phyloP scores from a whole-genome alignment of 2,329 filamentous ascomycete species.

The Samsoniella hepiali region DNA sequence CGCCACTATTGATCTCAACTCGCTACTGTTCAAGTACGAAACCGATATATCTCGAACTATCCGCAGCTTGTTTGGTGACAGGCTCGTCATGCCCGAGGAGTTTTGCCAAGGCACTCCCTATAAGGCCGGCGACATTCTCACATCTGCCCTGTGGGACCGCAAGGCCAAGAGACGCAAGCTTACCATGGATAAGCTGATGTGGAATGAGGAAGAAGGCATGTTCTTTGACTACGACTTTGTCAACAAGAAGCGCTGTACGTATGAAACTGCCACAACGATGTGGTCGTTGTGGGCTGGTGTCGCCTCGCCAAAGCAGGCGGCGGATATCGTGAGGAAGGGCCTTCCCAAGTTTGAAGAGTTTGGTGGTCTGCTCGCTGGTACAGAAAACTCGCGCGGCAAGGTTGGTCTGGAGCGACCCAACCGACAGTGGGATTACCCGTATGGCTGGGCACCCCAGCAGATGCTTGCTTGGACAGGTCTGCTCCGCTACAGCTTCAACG shows the following conservation, averaged over 20 bases:
- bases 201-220: conserved; percentile 90
- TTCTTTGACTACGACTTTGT: conserved; percentile 96
- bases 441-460: conserved; percentile 97
- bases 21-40: conserved; percentile 94
- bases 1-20: conserved; percentile 92
- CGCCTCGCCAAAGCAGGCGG: conserved; percentile 81
- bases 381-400: conserved; percentile 79
- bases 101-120: conserved; percentile 68
- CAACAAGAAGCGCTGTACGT: conserved; percentile 74
- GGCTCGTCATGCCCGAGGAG: conserved; percentile 74
- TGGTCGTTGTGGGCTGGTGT: conserved; percentile 97
- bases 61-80: conserved; percentile 78
- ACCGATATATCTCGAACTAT: conserved; percentile 87
- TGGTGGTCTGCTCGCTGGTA: conserved; percentile 85
- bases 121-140: conserved; percentile 67
- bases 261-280: conserved; percentile 91
- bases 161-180: conserved; percentile 79
- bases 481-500: conserved; percentile 84
- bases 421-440: conserved; percentile 97
- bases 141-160: conserved; percentile 86
- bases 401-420: conserved; percentile 82
- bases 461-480: conserved; percentile 96
- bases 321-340: conserved; percentile 72
- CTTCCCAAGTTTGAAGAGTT: conserved; percentile 84
- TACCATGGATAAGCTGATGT: conserved; percentile 87